phyloP scores from a whole-genome alignment of 441 rosid genomes.

The Adansonia grandidieri region DNA sequence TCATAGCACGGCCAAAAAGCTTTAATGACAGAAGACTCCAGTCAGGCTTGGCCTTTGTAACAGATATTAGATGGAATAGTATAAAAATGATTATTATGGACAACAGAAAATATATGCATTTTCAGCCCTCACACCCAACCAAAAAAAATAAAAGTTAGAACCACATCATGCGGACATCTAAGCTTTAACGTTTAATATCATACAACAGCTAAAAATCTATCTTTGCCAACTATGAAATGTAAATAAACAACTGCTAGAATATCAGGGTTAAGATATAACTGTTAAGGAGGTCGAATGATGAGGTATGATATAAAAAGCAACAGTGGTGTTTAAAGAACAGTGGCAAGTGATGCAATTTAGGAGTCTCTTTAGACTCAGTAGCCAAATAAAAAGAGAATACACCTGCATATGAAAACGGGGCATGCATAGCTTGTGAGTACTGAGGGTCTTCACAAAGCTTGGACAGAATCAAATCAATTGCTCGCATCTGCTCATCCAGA shows the following conservation, averaged over 20 bases:
- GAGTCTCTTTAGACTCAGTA: neutral
- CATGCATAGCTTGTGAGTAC: constrained; percentile 77
- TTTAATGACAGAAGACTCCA: no score
- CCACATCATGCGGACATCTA: neutral
- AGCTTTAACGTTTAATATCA: neutral
- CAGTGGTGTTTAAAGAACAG: constrained; percentile 10
- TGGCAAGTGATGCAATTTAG: neutral
- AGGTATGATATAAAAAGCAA: neutral
- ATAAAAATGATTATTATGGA: no score
- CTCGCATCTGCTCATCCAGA: constrained; percentile 89
- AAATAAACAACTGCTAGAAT: neutral
- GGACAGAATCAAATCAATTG: constrained; percentile 81
- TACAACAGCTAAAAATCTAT: neutral
- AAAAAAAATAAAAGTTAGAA: neutral
- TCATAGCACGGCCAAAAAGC: no score
- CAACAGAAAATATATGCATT: no score
- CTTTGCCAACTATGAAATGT: neutral
- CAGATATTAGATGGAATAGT: no score
- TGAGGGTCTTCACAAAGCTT: constrained; percentile 89
- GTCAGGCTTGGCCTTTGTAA: no score
- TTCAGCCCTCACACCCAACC: no score
- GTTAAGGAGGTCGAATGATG: neutral
- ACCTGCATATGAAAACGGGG: constrained; percentile 96
- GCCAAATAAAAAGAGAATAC: constrained; percentile 28
- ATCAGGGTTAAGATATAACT: neutral